Percentiles rank a stretch among this genome's conserved stretches.
These are phyloP conservation scores for Nannochloropsis salina DNA, from an alignment of 108 stramenopile species.

Conservation along the genomic window DNA sequence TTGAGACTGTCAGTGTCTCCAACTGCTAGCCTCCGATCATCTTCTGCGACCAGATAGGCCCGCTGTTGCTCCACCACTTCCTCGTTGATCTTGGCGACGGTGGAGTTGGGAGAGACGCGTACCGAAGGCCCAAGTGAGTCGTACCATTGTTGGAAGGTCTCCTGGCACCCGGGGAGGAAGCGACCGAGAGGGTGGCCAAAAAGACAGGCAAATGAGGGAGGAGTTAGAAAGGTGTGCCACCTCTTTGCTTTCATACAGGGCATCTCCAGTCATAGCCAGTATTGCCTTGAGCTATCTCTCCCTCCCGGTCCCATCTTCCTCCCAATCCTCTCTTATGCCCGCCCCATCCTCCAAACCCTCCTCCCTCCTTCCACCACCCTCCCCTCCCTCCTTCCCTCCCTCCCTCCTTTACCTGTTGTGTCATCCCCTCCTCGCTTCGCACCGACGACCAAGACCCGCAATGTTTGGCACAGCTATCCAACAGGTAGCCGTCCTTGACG, in stretches of 20 bases:
- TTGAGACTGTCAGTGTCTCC: no score
- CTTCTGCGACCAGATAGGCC: neutral
- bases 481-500: neutral
- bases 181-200: no score
- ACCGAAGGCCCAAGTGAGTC: neutral
- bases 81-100: neutral
- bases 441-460: neutral
- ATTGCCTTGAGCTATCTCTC: neutral
- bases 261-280: no score
- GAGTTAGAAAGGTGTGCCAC: neutral
- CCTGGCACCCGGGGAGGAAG: neutral
- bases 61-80: neutral
- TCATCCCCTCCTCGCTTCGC: conserved; percentile 16
- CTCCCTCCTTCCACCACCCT: neutral
- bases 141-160: neutral
- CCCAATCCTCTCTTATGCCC: neutral
- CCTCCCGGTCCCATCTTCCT: neutral
- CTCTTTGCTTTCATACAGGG: neutral
- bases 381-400: neutral
- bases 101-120: neutral
- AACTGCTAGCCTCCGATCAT: neutral
- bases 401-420: neutral
- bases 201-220: neutral
- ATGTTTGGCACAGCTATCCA: neutral
- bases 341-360: neutral